Evolutionary conservation across 805 yeast genomes (phyloP).

Genomic region (Wickerhamiella sergipiensis): DNA sequence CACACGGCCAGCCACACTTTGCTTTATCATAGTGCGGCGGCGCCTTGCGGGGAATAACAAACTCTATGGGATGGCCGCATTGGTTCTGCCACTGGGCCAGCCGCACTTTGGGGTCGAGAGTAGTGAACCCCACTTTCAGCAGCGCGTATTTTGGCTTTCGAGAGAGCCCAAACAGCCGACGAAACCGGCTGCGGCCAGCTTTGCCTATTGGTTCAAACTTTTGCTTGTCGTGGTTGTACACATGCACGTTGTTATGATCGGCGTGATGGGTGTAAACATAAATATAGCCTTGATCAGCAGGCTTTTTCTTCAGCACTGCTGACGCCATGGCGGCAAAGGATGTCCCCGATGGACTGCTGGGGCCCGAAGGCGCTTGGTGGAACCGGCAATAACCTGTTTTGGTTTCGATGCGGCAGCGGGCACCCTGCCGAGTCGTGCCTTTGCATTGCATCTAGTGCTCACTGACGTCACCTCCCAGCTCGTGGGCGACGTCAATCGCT

Average conservation of each 20-base stretch:
- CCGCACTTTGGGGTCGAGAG: slow-evolving; percentile 16
- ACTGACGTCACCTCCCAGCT: not conserved
- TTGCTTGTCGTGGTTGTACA: slow-evolving; percentile 11
- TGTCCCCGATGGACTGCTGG: not conserved
- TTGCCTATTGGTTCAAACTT: slow-evolving; percentile 9
- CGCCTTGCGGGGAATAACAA: slow-evolving; percentile 11
- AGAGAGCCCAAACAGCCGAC: not conserved
- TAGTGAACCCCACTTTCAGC: slow-evolving; percentile 23
- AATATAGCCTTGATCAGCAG: slow-evolving; percentile 14
- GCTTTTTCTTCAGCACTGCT: slow-evolving; percentile 3
- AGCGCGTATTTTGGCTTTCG: slow-evolving; percentile 10
- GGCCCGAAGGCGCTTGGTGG: slow-evolving; percentile 6
- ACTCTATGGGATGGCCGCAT: slow-evolving; percentile 18
- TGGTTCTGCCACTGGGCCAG: slow-evolving; percentile 21
- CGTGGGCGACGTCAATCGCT: not conserved
- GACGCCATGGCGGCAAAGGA: not conserved
- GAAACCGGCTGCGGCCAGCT: not conserved
- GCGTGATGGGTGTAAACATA: slow-evolving; percentile 19
- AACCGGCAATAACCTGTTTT: slow-evolving; percentile 11
- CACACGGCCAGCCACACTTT: slow-evolving; percentile 19
- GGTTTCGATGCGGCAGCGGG: slow-evolving; percentile 11
- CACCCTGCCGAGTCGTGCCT: slow-evolving; percentile 17
- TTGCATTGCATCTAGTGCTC: slow-evolving; percentile 11
- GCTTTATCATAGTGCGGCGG: slow-evolving; percentile 6
- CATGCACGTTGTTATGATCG: slow-evolving; percentile 15